Evolutionary conservation across 495 filamentous ascomycete genomes (phyloP), one percentile per base, ranked within the genome.

Genomic region (Evernia prunastri): DNA sequence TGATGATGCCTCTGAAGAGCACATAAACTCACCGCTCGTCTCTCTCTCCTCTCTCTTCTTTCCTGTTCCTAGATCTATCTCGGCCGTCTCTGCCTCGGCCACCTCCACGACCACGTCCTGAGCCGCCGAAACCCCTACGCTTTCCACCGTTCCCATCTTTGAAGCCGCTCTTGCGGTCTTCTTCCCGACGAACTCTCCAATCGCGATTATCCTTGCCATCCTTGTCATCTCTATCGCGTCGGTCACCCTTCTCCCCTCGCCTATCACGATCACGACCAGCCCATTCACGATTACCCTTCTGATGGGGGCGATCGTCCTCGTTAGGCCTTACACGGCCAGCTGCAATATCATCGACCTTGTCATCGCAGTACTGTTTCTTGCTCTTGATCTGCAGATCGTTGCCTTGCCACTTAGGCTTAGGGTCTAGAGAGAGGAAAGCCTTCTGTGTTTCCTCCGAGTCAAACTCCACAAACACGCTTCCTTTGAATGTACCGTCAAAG

Each of bases 381-480:
- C 84, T 85, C 81, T 87, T 90, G 77, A 96, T 86, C 63, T 81
- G 61, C 13, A 97, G 79, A 18, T 87, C 82, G 58, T 86, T 73
- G 45, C 80, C 90, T 66, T 91, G 85, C 84, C 86, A 96, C 67
- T 85, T 83, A 58, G 93, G 93, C 73, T 89, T 87, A n/a, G 88
- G 84, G 45, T 92, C 86, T 11, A 92, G 76, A 2, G 78, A 84
- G 49, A 96, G 77, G 76, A 97, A 97, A 20, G 81, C 81, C 70
- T 91, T 79, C 68, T 88, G 85, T 31, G 84, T 82, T 57, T 93
- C 89, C 64, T 88, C 86, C 59, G 81, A 81, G 39, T 78, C 79
- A 72, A 97, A 97, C 75, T 97, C 92, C 59, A 97, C 91, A 69
- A 96, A 97, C 33, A 97, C 86, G 59, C 91, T 96, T 47, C 90